These are phyloP conservation scores for Populus hybrid DNA, from an alignment of 441 rosid species.

Conservation along the genomic window DNA sequence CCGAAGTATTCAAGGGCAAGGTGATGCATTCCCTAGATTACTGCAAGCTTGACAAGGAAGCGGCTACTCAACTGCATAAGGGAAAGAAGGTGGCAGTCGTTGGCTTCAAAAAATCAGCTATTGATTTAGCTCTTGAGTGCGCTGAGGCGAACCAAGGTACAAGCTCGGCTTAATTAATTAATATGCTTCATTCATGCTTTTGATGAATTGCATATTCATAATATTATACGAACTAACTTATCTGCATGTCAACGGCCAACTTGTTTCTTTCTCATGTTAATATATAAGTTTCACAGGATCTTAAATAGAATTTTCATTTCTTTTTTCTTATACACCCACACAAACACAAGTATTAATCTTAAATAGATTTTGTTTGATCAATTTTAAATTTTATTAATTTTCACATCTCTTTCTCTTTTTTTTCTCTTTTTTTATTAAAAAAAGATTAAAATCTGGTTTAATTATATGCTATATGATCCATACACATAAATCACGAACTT, in stretches of 20 bases:
- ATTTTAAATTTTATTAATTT: too few relatives aligned
- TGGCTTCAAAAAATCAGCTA: constrained; percentile 88
- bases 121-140: constrained; percentile 87
- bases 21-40: constrained; percentile 73
- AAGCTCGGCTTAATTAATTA: not conserved
- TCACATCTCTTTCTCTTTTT: not conserved
- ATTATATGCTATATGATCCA: not conserved
- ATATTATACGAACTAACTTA: too few relatives aligned
- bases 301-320: not conserved
- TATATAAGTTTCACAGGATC: not conserved
- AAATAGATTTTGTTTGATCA: not conserved
- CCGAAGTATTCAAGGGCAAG: constrained; percentile 60
- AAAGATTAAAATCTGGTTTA: not conserved
- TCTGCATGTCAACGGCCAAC: too few relatives aligned
- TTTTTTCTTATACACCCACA: too few relatives aligned
- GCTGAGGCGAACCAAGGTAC: constrained; percentile 85
- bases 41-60: constrained; percentile 72
- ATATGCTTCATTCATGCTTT: not conserved
- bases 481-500: not conserved
- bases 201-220: too few relatives aligned
- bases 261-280: too few relatives aligned
- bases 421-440: too few relatives aligned
- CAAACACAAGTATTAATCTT: too few relatives aligned
- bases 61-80: constrained; percentile 47
- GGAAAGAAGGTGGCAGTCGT: constrained; percentile 66